Evolutionary conservation across 768 basidiomycete genomes (phyloP).

Genomic region (Dentipellis fragilis): DNA sequence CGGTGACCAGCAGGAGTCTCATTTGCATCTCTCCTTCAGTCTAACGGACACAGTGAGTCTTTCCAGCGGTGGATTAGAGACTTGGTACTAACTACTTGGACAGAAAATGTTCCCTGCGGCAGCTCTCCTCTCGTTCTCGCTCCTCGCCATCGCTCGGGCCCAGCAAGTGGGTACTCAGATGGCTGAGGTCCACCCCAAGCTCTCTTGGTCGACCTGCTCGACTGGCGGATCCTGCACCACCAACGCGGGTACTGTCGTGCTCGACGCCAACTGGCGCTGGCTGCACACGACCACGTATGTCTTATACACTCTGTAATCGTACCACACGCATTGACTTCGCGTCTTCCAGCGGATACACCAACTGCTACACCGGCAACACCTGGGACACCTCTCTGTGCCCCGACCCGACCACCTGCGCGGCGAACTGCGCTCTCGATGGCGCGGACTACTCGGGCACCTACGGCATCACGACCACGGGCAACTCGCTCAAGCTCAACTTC

Average conservation of each 20-base stretch:
- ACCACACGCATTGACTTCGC: background rate
- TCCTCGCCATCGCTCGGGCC: conserved; percentile 13
- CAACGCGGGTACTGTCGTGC: conserved; percentile 5
- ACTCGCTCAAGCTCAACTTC: conserved; percentile 23
- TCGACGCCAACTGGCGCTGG: conserved; percentile 19
- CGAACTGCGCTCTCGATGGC: conserved; percentile 21
- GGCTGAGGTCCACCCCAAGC: conserved; percentile 17
- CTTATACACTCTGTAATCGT: background rate
- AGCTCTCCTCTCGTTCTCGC: conserved; percentile 9
- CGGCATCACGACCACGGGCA: conserved; percentile 17
- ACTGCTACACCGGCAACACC: conserved; percentile 22
- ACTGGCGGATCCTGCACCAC: conserved; percentile 7
- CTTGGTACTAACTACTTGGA: background rate
- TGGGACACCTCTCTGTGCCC: conserved; percentile 19
- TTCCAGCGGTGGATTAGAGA: no score
- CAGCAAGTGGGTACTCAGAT: conserved; percentile 18
- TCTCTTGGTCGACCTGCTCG: conserved; percentile 16
- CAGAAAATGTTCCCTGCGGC: background rate
- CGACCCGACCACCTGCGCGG: conserved; percentile 14
- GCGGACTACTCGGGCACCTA: conserved; percentile 17
- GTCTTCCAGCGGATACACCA: conserved; percentile 12
- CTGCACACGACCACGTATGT: conserved; percentile 9
- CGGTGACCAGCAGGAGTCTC: background rate
- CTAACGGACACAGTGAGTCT: background rate
- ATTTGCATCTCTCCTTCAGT: background rate